Evolutionary conservation across 208 protist genomes (phyloP).

Genomic region (Tritrichomonas foetus): DNA sequence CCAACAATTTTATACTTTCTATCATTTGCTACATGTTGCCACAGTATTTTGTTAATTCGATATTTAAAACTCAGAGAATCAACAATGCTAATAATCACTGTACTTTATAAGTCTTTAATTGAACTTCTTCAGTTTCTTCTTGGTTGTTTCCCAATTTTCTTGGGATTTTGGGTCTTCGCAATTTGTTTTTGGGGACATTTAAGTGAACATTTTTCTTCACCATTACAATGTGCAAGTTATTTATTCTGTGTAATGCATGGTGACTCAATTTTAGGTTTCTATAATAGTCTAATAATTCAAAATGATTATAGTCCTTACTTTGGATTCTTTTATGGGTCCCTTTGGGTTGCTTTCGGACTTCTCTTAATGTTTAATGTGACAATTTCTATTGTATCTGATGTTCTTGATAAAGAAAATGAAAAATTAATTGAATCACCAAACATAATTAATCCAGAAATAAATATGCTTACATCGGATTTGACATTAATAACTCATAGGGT

Average conservation of each 20-base stretch:
- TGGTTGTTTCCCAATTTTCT: background rate
- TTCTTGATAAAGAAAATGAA: too few relatives aligned
- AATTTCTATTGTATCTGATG: constrained; percentile 7
- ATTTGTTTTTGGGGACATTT: background rate
- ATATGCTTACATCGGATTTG: too few relatives aligned
- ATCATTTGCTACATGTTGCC: background rate
- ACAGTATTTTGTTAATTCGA: background rate
- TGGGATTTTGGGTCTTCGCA: background rate
- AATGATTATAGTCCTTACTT: background rate
- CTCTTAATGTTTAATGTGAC: constrained; percentile 8
- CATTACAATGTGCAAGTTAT: background rate
- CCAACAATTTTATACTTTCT: background rate
- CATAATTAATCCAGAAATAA: too few relatives aligned
- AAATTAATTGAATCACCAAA: too few relatives aligned
- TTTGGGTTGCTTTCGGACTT: background rate
- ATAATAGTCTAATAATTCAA: background rate
- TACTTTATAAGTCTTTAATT: background rate
- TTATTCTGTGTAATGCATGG: constrained; percentile 32
- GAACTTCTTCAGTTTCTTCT: background rate
- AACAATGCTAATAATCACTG: background rate
- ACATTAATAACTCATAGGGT: too few relatives aligned
- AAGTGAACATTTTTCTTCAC: background rate
- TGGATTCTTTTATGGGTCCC: background rate
- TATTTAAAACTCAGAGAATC: background rate
- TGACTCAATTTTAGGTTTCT: background rate